Evolutionary conservation across 352 stramenopile genomes (phyloP).

Genomic region (Phytopythium ostracodes): DNA sequence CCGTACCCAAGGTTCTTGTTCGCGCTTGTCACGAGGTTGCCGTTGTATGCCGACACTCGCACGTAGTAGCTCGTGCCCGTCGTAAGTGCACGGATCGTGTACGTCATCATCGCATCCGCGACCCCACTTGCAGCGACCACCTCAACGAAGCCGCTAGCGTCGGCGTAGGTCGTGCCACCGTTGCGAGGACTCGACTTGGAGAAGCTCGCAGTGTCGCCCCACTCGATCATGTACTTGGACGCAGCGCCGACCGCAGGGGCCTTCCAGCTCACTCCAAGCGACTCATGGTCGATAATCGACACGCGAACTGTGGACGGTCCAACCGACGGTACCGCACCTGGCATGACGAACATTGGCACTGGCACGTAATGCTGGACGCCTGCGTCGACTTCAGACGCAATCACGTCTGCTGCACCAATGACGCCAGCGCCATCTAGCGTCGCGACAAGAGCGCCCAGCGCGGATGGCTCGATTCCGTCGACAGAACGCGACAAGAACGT

Average conservation of each 20-base stretch:
- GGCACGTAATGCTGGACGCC: conserved; percentile 13
- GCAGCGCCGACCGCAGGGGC: conserved; percentile 19
- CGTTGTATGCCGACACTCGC: conserved; percentile 87
- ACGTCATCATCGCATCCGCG: conserved; percentile 21
- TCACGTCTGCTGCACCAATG: conserved; percentile 19
- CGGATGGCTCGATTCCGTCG: conserved; percentile 44
- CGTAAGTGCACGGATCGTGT: conserved; percentile 81
- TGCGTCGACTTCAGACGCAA: conserved; percentile 22
- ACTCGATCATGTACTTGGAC: conserved; percentile 86
- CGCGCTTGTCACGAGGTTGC: conserved; percentile 24
- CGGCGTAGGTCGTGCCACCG: conserved; percentile 37
- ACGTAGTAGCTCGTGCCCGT: conserved; percentile 85
- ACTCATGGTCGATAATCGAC: conserved; percentile 54
- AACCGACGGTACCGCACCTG: conserved; percentile 39
- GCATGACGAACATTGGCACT: conserved; percentile 26
- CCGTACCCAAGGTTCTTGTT: conserved; percentile 50
- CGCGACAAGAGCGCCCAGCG: conserved; percentile 35
- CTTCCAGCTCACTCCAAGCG: conserved; percentile 66
- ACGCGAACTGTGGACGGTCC: conserved; percentile 45
- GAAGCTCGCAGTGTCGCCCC: conserved; percentile 39
- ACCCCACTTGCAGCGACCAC: conserved; percentile 36
- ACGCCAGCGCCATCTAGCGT: conserved; percentile 21
- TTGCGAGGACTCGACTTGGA: conserved; percentile 12
- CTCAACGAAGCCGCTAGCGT: conserved; percentile 40
- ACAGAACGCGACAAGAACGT: conserved; percentile 57